These are phyloP conservation scores for Panus rudis DNA, from an alignment of 768 basidiomycete genomes.

Conservation along the genomic window DNA sequence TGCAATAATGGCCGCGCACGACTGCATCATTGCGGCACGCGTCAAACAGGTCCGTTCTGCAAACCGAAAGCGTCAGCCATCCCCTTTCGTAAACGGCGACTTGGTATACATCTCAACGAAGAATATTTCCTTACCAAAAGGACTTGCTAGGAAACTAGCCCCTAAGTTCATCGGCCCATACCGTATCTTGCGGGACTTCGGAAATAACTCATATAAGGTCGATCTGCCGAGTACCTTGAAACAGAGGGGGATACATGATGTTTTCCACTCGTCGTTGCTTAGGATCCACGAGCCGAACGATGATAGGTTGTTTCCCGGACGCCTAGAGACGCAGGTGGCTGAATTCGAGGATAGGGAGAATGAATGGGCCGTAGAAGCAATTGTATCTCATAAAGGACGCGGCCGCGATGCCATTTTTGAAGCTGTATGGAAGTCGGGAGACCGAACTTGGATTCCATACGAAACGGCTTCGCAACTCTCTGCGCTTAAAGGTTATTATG, in stretches of 20 bases:
- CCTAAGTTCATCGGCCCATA: conserved; percentile 36
- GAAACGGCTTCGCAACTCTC: conserved; percentile 2
- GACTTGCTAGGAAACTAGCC: conserved; percentile 27
- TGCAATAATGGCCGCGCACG: conserved; percentile 20
- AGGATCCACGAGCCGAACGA: conserved; percentile 24
- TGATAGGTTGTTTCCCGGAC: conserved; percentile 28
- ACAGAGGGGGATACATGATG: conserved; percentile 23
- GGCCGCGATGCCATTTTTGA: conserved; percentile 2
- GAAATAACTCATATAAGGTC: conserved; percentile 22
- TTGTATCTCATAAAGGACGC: conserved; percentile 17
- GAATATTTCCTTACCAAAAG: conserved; percentile 29
- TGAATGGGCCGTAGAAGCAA: conserved; percentile 33
- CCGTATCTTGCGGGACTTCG: conserved; percentile 14
- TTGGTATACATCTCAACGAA: conserved; percentile 31
- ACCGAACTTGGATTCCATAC: conserved; percentile 14
- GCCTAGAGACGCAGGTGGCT: conserved; percentile 22
- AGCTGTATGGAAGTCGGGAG: conserved; percentile 10
- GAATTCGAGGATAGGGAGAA: conserved; percentile 29
- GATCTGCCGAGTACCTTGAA: conserved; percentile 22
- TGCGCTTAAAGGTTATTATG: conserved; percentile 10
- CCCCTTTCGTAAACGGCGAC: conserved; percentile 15
- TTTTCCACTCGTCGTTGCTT: conserved; percentile 30
- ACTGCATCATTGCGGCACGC: conserved; percentile 29
- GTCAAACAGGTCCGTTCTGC: conserved; percentile 24
- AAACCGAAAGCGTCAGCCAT: conserved; percentile 17